Evolutionary conservation across 2,329 filamentous ascomycete genomes (phyloP).

Genomic region (Sporothrix dimorphospora): DNA sequence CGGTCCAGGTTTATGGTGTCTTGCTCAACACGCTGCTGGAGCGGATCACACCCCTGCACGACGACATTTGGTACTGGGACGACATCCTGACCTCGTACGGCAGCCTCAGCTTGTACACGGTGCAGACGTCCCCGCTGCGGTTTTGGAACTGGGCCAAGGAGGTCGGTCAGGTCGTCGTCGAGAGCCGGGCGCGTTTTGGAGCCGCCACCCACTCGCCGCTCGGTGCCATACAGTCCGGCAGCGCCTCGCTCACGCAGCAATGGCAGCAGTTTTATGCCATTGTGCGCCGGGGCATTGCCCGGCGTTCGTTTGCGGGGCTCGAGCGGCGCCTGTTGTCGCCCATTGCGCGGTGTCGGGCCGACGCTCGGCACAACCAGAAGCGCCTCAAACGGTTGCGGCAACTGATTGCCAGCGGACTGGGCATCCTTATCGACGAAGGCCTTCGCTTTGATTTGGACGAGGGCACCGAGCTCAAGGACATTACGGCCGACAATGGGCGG

Average conservation of each 20-base stretch:
- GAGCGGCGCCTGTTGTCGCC: conserved; percentile 76
- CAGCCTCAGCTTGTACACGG: conserved; percentile 78
- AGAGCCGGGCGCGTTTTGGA: conserved; percentile 56
- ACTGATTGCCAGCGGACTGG: conserved; percentile 82
- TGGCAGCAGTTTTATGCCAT: conserved; percentile 79
- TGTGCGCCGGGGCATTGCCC: conserved; percentile 73
- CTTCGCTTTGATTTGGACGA: conserved; percentile 64
- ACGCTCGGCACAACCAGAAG: conserved; percentile 74
- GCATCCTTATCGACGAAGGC: conserved; percentile 84
- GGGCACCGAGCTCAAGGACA: conserved; percentile 47
- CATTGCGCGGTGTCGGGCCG: conserved; percentile 72
- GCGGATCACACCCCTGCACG: conserved; percentile 78
- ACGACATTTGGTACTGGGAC: conserved; percentile 97
- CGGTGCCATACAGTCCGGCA: conserved; percentile 32
- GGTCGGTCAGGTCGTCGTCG: conserved; percentile 65
- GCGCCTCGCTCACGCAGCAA: conserved; percentile 49
- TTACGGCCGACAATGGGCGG: conserved; percentile 45
- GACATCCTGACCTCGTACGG: conserved; percentile 78
- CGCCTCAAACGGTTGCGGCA: conserved; percentile 73
- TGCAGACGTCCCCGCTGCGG: conserved; percentile 80
- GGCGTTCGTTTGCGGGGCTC: conserved; percentile 72
- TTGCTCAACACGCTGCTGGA: conserved; percentile 77
- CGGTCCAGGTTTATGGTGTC: conserved; percentile 85
- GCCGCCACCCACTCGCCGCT: conserved; percentile 35
- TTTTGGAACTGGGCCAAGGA: conserved; percentile 67